Evolutionary conservation across 2,329 filamentous ascomycete species (phyloP).

Genomic region (Graphilbum sp.): DNA sequence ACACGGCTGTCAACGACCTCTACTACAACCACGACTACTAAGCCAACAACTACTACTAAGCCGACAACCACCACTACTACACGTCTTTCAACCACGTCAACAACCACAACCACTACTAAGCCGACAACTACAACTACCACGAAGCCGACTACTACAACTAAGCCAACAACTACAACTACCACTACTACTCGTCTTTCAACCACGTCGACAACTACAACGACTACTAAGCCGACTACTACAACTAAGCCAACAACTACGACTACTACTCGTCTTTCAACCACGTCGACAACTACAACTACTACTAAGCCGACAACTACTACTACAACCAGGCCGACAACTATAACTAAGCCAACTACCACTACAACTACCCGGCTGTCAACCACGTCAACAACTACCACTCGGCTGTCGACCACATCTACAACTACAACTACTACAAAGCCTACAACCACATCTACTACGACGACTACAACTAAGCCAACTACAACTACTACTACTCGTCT

Average conservation of each 20-base stretch:
- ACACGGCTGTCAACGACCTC: slow-evolving; percentile 5
- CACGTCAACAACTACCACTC: slow-evolving; percentile 2
- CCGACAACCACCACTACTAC: slow-evolving; percentile 1
- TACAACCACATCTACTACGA: slow-evolving; percentile 4
- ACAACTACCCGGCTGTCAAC: slow-evolving; percentile 7
- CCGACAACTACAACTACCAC: background rate
- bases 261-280: slow-evolving; percentile 5
- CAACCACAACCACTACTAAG: background rate
- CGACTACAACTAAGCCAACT: slow-evolving; percentile 4
- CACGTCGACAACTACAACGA: slow-evolving; percentile 6
- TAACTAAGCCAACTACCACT: background rate
- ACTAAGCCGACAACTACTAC: background rate
- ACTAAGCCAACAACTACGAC: background rate
- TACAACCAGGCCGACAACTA: slow-evolving; percentile 2
- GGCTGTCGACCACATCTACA: slow-evolving; percentile 3
- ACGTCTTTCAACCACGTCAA: slow-evolving; percentile 1
- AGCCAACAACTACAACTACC: background rate
- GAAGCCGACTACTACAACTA: slow-evolving; percentile 2
- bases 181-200: background rate
- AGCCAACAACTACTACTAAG: background rate
- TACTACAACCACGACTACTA: slow-evolving; percentile 6
- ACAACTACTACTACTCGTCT: slow-evolving; percentile 2
- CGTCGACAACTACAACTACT: slow-evolving; percentile 1
- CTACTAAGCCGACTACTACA: slow-evolving; percentile 3
- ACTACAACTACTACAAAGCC: slow-evolving; percentile 2